Evolutionary conservation across 164 flowering plant genomes (phyloP), one percentile per base, ranked within the genome.

Genomic region (Taxillus chinensis): DNA sequence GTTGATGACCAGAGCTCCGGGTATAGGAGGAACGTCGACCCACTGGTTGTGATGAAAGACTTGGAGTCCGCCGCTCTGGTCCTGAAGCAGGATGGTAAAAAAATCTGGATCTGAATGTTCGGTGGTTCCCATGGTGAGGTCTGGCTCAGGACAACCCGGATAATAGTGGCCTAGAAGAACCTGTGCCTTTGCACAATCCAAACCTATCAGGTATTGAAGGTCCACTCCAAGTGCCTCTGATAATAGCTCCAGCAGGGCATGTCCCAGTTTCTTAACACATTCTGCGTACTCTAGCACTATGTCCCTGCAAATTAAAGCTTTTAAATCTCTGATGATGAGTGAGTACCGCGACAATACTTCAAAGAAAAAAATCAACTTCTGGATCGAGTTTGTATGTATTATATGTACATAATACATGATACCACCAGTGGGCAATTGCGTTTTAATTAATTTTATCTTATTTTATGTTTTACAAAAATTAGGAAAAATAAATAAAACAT

Each of bases 131-230:
- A 69, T 1, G 0, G 73, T 70, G 45, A 9, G 10, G 2, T 70
- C 64, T 2, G 77, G 74, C 59, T 74, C 57, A 3, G 74, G 74
- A 48, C 77, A 74, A 4, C 71, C 57, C 5, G 68, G 75, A 27
- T 74, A 72, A 56, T 60, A 64, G 46, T 65, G 65, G 45, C 67
- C 40, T 2, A 62, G 4, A 37, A 72, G 6, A 5, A 37, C 10
- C 5, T 48, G 66, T 10, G 71, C 74, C 48, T 63, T 61, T 3
- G 52, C 27, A 45, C 81, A 75, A 8, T 49, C 75, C 53, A 75
- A 57, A 1, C 63, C 52, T 3, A 41, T 53, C 2, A 78, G 74
- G 55, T 66, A 66, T 45, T 64, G 45, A 5, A 5, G 54, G 5
- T 15, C 8, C 27, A 51, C 6, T 27, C 54, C 54, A 51, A 51